Conservation (phyloP, 2,329 filamentous ascomycete genomes). For the Neobulgaria alba region DNA sequence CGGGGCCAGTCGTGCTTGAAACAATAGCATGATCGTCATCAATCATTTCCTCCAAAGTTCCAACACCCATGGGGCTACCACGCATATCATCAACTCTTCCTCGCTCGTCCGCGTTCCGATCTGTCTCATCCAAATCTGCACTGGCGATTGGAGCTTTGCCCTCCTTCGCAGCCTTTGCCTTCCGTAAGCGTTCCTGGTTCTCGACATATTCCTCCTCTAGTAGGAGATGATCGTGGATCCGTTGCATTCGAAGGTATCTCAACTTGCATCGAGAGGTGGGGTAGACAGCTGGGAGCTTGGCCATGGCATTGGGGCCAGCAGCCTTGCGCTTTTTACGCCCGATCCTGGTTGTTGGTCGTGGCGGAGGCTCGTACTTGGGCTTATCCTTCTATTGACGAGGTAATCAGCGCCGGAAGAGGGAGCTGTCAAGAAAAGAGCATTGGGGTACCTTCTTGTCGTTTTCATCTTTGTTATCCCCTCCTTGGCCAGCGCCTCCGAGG, state of each 20-base stretch:
- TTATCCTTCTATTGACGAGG: conserved; percentile 74
- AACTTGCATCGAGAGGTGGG: conserved; percentile 97
- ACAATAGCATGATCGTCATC: conserved; percentile 99
- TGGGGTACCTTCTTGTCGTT: conserved; percentile 83
- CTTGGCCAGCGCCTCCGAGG: conserved; percentile 40
- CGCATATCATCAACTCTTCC: conserved; percentile 96
- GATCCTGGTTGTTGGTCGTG: conserved; percentile 91
- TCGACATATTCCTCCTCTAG: conserved; percentile 98
- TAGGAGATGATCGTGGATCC: conserved; percentile 93
- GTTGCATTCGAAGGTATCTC: conserved; percentile 93
- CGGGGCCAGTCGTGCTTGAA: conserved; percentile 90
- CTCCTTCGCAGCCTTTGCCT: conserved; percentile 76
- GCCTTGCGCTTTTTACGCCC: conserved; percentile 98
- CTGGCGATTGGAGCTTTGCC: conserved; percentile 49
- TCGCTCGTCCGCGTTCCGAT: conserved; percentile 89
- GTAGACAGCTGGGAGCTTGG: conserved; percentile 89
- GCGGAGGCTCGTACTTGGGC: conserved; percentile 98
- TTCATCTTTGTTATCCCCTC: conserved; percentile 69
- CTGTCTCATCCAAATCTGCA: conserved; percentile 63
- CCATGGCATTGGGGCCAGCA: conserved; percentile 84
- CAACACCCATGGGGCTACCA: conserved; percentile 96
- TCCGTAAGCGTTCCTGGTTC: conserved; percentile 93
- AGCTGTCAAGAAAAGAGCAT: no score
- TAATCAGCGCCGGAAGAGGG: conserved; percentile 12
- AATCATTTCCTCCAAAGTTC: conserved; percentile 96